Base-by-base conservation (phyloP, 2,329 filamentous ascomycete species). In the Penicillium vulpinum region DNA sequence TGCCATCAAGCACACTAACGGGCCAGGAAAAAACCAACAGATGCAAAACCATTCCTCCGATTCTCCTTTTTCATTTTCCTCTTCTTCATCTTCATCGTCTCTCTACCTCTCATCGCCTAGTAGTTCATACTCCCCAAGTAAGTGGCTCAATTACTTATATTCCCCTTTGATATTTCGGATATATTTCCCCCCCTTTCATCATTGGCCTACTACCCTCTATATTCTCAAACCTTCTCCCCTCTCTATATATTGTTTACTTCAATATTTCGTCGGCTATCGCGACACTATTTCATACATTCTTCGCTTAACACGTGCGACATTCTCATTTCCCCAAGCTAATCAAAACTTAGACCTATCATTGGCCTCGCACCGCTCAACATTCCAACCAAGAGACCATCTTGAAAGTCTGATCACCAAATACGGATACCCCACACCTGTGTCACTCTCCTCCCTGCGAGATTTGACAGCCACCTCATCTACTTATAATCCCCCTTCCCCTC, bases 401-500 rank as follows among this genome's bases (percentile, higher is more conserved):
- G 72, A 73, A 57, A 70, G 62, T 62, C 57, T 75, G 59, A 72
- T 75, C 60, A 64, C 67, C 57, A 73, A 69, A 62, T 71, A 74
- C 71, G 72, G 71, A 48, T 70, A 71, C 67, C 72, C 73, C 65
- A 73, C 72, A 54, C 71, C 70, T 38, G 69, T 74, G 35, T 74
- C 71, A 22, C 62, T 75, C 43, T 75, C 73, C 4, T 75, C 73
- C 57, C 54, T 75, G 52, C 67, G 73, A 43, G 73, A 73, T 60
- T 61, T 75, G 50, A 74, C 71, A 39, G 67, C 72, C 26, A 75
- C 73, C 31, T 70, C 69, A 2, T 74, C 73, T 39, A 67, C 70
- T 59, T 72, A 72, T 70, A 70, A 64, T 47, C 72, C 72, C 11
- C 71, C 71, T 9, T 69, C 72, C 21, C 60, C 67, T 40, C 59